Base-by-base conservation (phyloP, 441 rosid species). In the Breynia disticha region DNA sequence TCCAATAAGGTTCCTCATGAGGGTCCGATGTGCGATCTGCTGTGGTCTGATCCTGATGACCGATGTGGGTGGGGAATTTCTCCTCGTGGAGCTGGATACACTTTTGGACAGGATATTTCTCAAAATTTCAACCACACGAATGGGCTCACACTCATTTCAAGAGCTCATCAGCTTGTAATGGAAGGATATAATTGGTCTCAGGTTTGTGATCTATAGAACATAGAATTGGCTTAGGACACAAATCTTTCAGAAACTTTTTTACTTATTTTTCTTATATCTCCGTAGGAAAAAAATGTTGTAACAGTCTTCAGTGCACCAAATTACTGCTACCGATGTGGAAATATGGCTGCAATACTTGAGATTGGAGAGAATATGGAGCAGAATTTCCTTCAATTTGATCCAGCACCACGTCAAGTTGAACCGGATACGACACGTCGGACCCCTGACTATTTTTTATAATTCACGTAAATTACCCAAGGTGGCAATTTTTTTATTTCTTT, bases 291-390 rank as follows among this genome's bases (percentile, higher is more conserved):
- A 70, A 89, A 88, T 54, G 98, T 93, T 50, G 98, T 89, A 45
- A 93, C 98, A 1, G 98, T 93, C 67, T 93, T 93, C 69, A 93
- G 98, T 55, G 97, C 98, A 46, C 98, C 98, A 55, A 93, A 93
- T 70, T 93, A 93, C 69, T 93, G 98, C 72, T 93, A 93, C 67
- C 85, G 97, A 16, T 93, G 98, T 60, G 98, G 98, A 54, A 93
- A 93, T 70, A 93, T 93, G 99, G 97, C 99, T 52, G 96, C 99
- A 42, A 93, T 93, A 54, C 80, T 93, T 54, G 98, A 93, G 86
- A 79, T 89, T 52, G 96, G 99, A 47, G 99, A 93, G 77, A 84
- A 84, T 52, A 93, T 93, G 97, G 97, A 89, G 48, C 98, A 93
- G 75, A 89, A 93, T 70, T 93, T 93, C 70, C 87, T 93, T 53